phyloP scores from a whole-genome alignment of 78 protist genomes.

The Salpingoeca rosetta region DNA sequence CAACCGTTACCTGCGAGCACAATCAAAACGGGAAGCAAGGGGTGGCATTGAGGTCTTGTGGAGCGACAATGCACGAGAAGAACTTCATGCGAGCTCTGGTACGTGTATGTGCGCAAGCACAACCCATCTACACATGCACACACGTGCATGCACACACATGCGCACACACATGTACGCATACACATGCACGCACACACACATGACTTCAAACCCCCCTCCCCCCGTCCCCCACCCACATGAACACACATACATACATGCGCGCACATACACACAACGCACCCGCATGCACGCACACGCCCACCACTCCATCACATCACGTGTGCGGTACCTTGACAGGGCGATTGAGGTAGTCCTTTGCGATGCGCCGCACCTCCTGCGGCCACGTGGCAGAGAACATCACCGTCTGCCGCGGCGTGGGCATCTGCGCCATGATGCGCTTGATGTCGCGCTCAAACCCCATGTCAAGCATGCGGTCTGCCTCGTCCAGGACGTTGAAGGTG shows the following conservation, averaged over 20 bases:
- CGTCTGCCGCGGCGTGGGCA: slow-evolving; percentile 41
- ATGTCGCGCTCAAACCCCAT: slow-evolving; percentile 93
- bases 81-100: no score
- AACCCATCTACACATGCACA: no score
- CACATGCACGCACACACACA: no score
- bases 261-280: no score
- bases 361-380: slow-evolving; percentile 17
- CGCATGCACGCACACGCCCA: no score
- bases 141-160: no score
- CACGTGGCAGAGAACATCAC: slow-evolving; percentile 59
- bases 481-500: slow-evolving; percentile 37
- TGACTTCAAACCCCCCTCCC: no score
- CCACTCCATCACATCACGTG: no score
- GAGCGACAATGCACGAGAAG: neutral
- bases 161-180: no score
- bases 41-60: neutral
- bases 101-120: no score
- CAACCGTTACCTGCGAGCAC: slow-evolving; percentile 46
- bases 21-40: neutral
- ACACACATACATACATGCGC: no score
- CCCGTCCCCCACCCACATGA: no score
- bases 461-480: slow-evolving; percentile 95
- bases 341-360: slow-evolving; percentile 50
- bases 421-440: slow-evolving; percentile 13
- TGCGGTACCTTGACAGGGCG: slow-evolving; percentile 38